Evolutionary conservation across 1,284 basidiomycete species (phyloP).

Genomic region (Fereydounia khargensis): DNA sequence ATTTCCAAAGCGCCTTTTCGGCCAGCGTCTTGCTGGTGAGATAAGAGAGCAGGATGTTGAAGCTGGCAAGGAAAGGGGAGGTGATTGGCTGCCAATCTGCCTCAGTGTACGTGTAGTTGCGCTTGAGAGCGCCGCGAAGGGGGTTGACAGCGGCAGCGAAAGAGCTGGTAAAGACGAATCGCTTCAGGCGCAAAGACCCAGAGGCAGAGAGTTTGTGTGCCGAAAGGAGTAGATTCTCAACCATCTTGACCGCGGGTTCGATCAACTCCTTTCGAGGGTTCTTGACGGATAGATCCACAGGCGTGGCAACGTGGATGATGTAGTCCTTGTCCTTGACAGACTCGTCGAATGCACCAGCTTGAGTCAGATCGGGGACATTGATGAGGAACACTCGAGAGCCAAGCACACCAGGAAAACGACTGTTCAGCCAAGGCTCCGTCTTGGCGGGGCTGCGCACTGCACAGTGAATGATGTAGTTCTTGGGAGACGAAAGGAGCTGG

Average conservation of each 20-base stretch:
- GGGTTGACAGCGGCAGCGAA: constrained; percentile 29
- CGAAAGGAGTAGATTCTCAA: constrained; percentile 25
- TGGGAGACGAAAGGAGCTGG: constrained; percentile 18
- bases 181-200: constrained; percentile 8
- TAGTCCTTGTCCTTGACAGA: constrained; percentile 23
- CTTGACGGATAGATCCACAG: constrained; percentile 17
- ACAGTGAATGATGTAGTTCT: constrained; percentile 23
- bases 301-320: constrained; percentile 27
- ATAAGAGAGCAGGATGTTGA: constrained; percentile 45
- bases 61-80: constrained; percentile 12
- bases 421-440: constrained; percentile 20
- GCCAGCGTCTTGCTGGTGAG: constrained; percentile 57
- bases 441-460: constrained; percentile 26
- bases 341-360: constrained; percentile 10
- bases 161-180: constrained; percentile 31
- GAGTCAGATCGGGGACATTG: constrained; percentile 16
- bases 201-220: constrained; percentile 17
- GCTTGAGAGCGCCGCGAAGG: constrained; percentile 21
- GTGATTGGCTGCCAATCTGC: constrained; percentile 28
- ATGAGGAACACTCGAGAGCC: constrained; percentile 8
- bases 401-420: constrained; percentile 10
- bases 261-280: constrained; percentile 25
- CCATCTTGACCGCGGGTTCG: constrained; percentile 29
- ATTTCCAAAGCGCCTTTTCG: constrained; percentile 56
- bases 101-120: constrained; percentile 28